A percentile compares a stretch with the other conserved stretches of the same genome.
Conservation (phyloP, 1,284 basidiomycete genomes). For the Takashimella tepidaria region DNA sequence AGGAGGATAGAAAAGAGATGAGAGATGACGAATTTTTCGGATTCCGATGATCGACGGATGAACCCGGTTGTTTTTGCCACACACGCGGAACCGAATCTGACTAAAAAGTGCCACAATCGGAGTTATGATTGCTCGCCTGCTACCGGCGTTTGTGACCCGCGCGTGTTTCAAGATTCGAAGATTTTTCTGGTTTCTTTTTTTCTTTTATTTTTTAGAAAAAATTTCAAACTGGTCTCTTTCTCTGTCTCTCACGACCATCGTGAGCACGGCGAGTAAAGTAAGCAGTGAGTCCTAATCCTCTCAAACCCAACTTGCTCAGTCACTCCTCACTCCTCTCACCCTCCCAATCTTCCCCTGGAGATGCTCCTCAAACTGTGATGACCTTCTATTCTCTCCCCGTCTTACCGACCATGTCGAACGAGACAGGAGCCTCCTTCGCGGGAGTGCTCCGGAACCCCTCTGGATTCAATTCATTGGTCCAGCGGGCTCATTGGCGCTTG, state of each 20-base stretch:
- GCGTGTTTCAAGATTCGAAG: background rate
- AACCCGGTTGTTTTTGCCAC: no score
- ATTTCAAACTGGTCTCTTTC: no score
- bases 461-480: constrained; percentile 16
- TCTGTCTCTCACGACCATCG: constrained; percentile 3
- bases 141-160: background rate
- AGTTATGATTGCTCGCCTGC: background rate
- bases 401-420: constrained; percentile 51
- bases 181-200: background rate
- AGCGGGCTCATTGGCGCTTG: constrained; percentile 48
- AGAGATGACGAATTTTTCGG: background rate
- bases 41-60: no score
- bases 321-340: constrained; percentile 2
- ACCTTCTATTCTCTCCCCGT: constrained; percentile 51
- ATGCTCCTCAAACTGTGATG: constrained; percentile 29
- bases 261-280: background rate
- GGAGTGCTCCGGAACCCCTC: constrained; percentile 42
- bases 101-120: background rate
- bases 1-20: background rate
- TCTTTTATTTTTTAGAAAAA: no score
- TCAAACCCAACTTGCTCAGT: no score
- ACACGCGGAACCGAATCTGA: no score
- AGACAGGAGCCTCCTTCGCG: constrained; percentile 48
- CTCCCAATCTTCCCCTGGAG: background rate
- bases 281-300: no score